Percentiles rank a stretch among this genome's conserved stretches.
These are phyloP conservation scores for Ceraceosorus bombacis DNA, from an alignment of 1,284 basidiomycete species.

Conservation along the genomic window DNA sequence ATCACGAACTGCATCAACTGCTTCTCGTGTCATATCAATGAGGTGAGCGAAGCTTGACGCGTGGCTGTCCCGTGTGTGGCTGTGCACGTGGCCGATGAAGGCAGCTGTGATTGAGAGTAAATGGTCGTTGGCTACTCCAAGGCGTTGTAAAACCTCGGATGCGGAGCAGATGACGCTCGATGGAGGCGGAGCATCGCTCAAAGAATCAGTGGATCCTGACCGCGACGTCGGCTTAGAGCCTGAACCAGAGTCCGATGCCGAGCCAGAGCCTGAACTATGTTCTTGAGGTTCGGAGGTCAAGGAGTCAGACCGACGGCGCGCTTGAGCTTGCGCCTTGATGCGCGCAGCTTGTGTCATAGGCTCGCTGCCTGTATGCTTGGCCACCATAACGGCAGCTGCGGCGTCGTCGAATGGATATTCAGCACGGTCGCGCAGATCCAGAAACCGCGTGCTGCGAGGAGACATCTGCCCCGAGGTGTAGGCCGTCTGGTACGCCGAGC, in stretches of 20 bases:
- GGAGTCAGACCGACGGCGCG: neutral
- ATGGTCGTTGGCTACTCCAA: slow-evolving; percentile 56
- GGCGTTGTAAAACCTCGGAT: slow-evolving; percentile 51
- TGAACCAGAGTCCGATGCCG: slow-evolving; percentile 54
- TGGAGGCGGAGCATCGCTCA: slow-evolving; percentile 54
- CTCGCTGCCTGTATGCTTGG: neutral
- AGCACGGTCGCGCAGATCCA: slow-evolving; percentile 13
- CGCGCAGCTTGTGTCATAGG: neutral
- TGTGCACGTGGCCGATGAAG: slow-evolving; percentile 92
- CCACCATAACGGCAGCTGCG: neutral
- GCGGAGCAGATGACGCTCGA: slow-evolving; percentile 53
- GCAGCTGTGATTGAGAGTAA: slow-evolving; percentile 89
- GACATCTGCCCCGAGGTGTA: slow-evolving; percentile 11
- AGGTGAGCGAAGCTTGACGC: slow-evolving; percentile 78
- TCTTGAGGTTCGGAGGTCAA: slow-evolving; percentile 7
- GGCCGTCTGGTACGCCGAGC: slow-evolving; percentile 13
- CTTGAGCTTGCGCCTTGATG: slow-evolving; percentile 2
- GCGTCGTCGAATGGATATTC: neutral
- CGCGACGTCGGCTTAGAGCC: slow-evolving; percentile 34
- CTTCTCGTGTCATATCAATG: slow-evolving; percentile 85
- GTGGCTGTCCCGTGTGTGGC: slow-evolving; percentile 76
- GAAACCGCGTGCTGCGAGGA: slow-evolving; percentile 13
- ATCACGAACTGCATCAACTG: slow-evolving; percentile 84
- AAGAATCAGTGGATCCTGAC: slow-evolving; percentile 5
- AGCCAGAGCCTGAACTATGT: slow-evolving; percentile 20